Evolutionary conservation across 768 basidiomycete genomes (phyloP).

Genomic region (Dentipellis sp.): DNA sequence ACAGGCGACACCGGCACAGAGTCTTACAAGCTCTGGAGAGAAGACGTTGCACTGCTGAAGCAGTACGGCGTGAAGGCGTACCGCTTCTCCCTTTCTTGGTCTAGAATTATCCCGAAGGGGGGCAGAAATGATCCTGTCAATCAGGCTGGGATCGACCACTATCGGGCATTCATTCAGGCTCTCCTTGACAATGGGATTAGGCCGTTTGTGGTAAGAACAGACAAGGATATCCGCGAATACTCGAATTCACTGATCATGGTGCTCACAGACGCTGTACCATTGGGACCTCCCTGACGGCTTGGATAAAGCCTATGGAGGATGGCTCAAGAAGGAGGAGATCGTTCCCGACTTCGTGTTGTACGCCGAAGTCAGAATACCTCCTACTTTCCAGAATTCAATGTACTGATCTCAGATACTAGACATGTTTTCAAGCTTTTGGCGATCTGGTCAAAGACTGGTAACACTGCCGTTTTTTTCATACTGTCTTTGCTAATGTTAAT

Average conservation of each 20-base stretch:
- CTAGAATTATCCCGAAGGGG: conserved; percentile 42
- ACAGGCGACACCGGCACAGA: conserved; percentile 38
- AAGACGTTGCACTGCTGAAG: conserved; percentile 37
- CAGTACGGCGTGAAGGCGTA: conserved; percentile 38
- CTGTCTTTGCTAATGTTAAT: not conserved
- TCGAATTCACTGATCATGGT: not conserved
- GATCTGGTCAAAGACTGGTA: conserved; percentile 41
- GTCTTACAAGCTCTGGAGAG: conserved; percentile 33
- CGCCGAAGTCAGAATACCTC: conserved; percentile 22
- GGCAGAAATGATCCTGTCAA: conserved; percentile 38
- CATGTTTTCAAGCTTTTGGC: conserved; percentile 38
- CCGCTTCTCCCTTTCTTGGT: conserved; percentile 45
- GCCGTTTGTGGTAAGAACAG: conserved; percentile 29
- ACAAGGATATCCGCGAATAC: not conserved
- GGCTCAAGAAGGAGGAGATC: conserved; percentile 38
- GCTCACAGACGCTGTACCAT: conserved; percentile 34
- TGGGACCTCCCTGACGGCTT: conserved; percentile 48
- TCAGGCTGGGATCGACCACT: conserved; percentile 35
- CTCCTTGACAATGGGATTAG: conserved; percentile 35
- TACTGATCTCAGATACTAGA: conserved; percentile 9
- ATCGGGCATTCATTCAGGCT: conserved; percentile 34
- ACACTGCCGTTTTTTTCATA: not conserved
- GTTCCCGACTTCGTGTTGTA: conserved; percentile 37
- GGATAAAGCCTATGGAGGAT: conserved; percentile 39
- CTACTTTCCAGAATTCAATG: too few species aligned